A percentile compares a stretch with the other conserved stretches of the same genome.
phyloP scores from a whole-genome alignment of 148 eudicot genomes.

The Polygonum maritimum region DNA sequence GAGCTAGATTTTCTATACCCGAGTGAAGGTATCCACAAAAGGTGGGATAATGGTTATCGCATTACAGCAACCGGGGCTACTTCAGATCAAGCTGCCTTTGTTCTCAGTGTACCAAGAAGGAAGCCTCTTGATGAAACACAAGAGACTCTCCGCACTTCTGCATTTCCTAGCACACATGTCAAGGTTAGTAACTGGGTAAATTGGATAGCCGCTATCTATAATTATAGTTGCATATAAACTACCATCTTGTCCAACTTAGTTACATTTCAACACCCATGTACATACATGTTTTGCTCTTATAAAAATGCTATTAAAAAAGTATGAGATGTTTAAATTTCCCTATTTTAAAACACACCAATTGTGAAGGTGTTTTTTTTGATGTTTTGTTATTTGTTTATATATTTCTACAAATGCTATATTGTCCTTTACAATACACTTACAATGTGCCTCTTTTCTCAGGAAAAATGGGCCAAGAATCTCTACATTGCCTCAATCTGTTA shows the following conservation, averaged over 20 bases:
- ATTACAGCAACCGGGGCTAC: conserved; percentile 91
- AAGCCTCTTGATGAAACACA: conserved; percentile 85
- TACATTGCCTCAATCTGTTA: conserved; percentile 63
- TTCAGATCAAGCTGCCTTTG: conserved; percentile 70
- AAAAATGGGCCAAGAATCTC: conserved; percentile 71
- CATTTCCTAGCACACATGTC: conserved; percentile 90
- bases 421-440: not conserved
- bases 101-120: conserved; percentile 76
- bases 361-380: no score
- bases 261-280: no score
- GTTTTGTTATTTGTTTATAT: not conserved
- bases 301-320: not conserved
- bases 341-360: not conserved
- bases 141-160: conserved; percentile 88
- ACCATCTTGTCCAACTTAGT: not conserved
- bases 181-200: conserved; percentile 36
- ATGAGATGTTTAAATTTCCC: not conserved
- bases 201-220: no score
- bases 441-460: conserved; percentile 31
- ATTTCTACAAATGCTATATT: not conserved
- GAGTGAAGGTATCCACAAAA: conserved; percentile 88
- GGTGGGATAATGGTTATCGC: conserved; percentile 92
- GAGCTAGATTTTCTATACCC: conserved; percentile 95
- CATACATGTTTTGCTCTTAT: not conserved
- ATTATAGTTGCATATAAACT: not conserved